Conservation (phyloP, 352 stramenopile genomes). For the Phytophthora pisi region DNA sequence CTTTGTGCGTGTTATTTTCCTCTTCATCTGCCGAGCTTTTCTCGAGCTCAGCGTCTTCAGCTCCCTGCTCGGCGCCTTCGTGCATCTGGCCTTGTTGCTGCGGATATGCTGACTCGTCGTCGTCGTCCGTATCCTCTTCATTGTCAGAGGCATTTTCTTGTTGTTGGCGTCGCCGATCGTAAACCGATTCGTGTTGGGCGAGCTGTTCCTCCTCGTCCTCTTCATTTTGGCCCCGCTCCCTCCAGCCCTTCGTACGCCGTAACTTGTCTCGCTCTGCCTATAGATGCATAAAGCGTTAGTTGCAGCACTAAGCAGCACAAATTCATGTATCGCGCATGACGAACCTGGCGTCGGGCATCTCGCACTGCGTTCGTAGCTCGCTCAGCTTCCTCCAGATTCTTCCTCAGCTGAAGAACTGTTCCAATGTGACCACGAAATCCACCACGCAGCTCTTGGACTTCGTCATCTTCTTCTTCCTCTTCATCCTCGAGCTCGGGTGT, state of each 20-base stretch:
- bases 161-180: constrained; percentile 4
- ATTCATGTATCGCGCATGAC: not conserved
- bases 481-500: constrained; percentile 21
- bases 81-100: constrained; percentile 36
- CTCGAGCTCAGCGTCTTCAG: constrained; percentile 15
- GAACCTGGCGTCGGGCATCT: constrained; percentile 45
- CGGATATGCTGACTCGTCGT: constrained; percentile 38
- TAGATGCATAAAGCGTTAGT: not conserved
- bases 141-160: constrained; percentile 3
- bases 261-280: constrained; percentile 32
- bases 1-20: constrained; percentile 4
- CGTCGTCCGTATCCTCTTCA: constrained; percentile 35
- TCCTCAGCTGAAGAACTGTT: constrained; percentile 50
- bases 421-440: constrained; percentile 25
- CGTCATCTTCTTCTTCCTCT: constrained; percentile 22
- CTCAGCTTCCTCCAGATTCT: constrained; percentile 51
- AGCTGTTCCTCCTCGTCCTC: constrained; percentile 15
- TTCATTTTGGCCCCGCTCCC: constrained; percentile 13
- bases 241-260: constrained; percentile 21
- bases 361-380: constrained; percentile 38
- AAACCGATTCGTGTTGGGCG: not conserved
- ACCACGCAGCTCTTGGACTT: constrained; percentile 15
- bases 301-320: not conserved
- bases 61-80: constrained; percentile 17
- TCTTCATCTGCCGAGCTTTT: not conserved